Percentiles rank a stretch among this genome's conserved stretches.
Conservation (phyloP, 2,329 filamentous ascomycete species). For the Neonectria coccinea region DNA sequence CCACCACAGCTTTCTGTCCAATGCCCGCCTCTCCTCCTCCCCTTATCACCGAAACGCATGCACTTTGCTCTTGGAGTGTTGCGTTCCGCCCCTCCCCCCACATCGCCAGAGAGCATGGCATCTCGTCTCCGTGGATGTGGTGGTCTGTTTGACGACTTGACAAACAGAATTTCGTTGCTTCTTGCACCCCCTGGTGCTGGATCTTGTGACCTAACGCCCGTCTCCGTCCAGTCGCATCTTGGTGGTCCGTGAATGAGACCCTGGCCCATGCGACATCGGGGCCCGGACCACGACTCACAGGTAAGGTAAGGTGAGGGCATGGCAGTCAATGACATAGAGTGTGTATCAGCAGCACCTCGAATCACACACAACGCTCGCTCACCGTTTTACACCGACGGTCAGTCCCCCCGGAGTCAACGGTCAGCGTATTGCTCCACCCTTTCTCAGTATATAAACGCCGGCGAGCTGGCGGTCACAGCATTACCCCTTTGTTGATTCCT, state of each 20-base stretch:
- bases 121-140: constrained; percentile 21
- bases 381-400: constrained; percentile 46
- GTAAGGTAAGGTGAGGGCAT: background rate
- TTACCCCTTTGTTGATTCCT: constrained; percentile 29
- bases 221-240: constrained; percentile 43
- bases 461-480: constrained; percentile 18
- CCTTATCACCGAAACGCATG: constrained; percentile 30
- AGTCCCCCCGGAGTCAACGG: constrained; percentile 31
- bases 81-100: constrained; percentile 28
- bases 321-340: constrained; percentile 16
- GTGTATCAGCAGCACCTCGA: constrained; percentile 19
- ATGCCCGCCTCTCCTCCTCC: background rate
- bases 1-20: constrained; percentile 7
- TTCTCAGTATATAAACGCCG: constrained; percentile 39
- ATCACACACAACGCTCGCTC: constrained; percentile 22
- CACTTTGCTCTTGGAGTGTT: constrained; percentile 21
- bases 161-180: constrained; percentile 35
- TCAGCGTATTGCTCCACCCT: constrained; percentile 41
- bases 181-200: constrained; percentile 38
- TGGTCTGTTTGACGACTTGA: constrained; percentile 32
- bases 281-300: background rate
- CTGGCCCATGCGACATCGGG: constrained; percentile 43
- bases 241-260: constrained; percentile 28
- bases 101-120: constrained; percentile 31
- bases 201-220: constrained; percentile 45